A percentile compares a stretch with the other conserved stretches of the same genome.
phyloP scores from a whole-genome alignment of 495 filamentous ascomycete genomes.

The Penicillium mononematosum region DNA sequence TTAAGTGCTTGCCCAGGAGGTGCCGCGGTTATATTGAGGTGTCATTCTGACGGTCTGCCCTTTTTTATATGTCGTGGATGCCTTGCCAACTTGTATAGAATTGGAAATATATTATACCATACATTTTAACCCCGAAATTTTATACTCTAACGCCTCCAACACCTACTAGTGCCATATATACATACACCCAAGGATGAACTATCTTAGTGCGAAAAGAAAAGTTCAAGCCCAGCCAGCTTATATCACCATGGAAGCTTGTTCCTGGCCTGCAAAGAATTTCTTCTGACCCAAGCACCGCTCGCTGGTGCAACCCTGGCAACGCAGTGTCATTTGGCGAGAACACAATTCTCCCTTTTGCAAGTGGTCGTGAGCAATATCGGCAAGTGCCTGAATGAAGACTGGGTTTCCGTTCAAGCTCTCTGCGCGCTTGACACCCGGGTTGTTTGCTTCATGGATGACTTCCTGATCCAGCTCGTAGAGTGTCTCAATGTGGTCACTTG shows the following conservation, averaged over 20 bases:
- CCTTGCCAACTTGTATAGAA: too few species aligned
- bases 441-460: slow-evolving; percentile 86
- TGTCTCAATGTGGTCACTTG: slow-evolving; percentile 97
- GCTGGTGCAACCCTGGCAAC: slow-evolving; percentile 92
- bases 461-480: slow-evolving; percentile 94
- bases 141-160: slow-evolving; percentile 6
- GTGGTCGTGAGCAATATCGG: slow-evolving; percentile 79
- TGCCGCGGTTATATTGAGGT: background rate
- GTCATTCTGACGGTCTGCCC: background rate
- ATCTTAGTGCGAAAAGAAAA: background rate
- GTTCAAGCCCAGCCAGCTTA: slow-evolving; percentile 14
- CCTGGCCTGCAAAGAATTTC: slow-evolving; percentile 75
- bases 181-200: background rate
- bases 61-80: background rate
- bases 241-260: slow-evolving; percentile 36
- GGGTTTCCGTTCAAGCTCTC: slow-evolving; percentile 93
- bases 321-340: slow-evolving; percentile 81
- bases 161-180: slow-evolving; percentile 2
- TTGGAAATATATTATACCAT: slow-evolving; percentile 2
- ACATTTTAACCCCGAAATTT: slow-evolving; percentile 4
- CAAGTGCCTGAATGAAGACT: slow-evolving; percentile 87
- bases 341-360: slow-evolving; percentile 65
- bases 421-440: slow-evolving; percentile 75
- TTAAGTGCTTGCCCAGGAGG: too few species aligned
- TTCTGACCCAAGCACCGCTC: slow-evolving; percentile 88